Percentiles rank a stretch among this genome's conserved stretches.
phyloP scores from a whole-genome alignment of 2,329 filamentous ascomycete species.

The Knoxdaviesia capensis region DNA sequence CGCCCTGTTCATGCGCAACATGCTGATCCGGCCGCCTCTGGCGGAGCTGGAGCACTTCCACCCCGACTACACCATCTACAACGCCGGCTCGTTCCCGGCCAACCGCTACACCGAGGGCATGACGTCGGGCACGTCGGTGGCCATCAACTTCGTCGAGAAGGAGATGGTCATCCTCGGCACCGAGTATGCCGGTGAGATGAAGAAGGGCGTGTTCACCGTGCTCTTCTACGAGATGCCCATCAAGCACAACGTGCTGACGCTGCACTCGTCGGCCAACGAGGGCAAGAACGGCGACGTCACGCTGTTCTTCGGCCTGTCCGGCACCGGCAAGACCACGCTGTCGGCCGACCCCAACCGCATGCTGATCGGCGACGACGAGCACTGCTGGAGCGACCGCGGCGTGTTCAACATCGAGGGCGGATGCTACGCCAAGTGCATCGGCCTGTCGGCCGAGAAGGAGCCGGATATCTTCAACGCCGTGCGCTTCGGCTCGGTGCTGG shows the following conservation, averaged over 20 bases:
- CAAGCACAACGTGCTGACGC: constrained; percentile 96
- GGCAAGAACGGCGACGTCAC: constrained; percentile 88
- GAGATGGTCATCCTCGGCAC: constrained; percentile 99
- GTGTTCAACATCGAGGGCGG: constrained; percentile 99
- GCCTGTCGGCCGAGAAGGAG: constrained; percentile 94
- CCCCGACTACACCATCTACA: constrained; percentile 99
- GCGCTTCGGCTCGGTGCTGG: constrained; percentile 87
- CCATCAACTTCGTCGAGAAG: constrained; percentile 98
- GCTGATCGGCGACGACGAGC: constrained; percentile 95
- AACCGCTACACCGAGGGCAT: constrained; percentile 97
- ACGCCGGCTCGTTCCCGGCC: constrained; percentile 92
- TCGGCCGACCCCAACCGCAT: constrained; percentile 93
- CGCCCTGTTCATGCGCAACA: constrained; percentile 99
- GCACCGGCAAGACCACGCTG: constrained; percentile 95
- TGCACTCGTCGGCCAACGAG: constrained; percentile 98
- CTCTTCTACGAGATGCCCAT: constrained; percentile 99
- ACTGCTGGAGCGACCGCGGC: constrained; percentile 94
- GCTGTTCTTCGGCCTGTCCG: constrained; percentile 97
- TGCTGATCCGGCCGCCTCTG: constrained; percentile 84
- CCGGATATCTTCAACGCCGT: constrained; percentile 95
- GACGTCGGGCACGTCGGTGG: constrained; percentile 94
- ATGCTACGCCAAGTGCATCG: constrained; percentile 98
- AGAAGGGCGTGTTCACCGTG: constrained; percentile 97
- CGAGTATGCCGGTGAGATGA: constrained; percentile 95
- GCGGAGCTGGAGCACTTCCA: constrained; percentile 96